Evolutionary conservation across 2,329 filamentous ascomycete species (phyloP).

Genomic region (Aspergillus tubingensis): DNA sequence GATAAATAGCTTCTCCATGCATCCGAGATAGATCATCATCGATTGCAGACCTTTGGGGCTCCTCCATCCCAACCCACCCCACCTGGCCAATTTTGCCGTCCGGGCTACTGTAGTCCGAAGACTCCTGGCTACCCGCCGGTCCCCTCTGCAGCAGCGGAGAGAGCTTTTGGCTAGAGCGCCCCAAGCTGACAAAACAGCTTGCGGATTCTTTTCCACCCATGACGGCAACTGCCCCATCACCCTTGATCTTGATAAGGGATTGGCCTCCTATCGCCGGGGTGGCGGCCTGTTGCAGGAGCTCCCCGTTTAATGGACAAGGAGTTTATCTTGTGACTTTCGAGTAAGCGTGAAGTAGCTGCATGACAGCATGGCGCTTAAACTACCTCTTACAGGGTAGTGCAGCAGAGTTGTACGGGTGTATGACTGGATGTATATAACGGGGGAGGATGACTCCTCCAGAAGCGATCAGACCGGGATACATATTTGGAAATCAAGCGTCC

Average conservation of each 20-base stretch:
- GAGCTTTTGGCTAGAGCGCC: conserved; percentile 16
- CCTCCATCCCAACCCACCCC: conserved; percentile 17
- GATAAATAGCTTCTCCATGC: conserved; percentile 17
- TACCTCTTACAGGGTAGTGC: conserved; percentile 5
- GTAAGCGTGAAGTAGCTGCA: conserved; percentile 5
- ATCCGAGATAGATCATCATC: conserved; percentile 16
- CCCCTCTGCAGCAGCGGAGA: conserved; percentile 3
- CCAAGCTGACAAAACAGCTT: conserved; percentile 22
- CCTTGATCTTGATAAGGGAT: background rate
- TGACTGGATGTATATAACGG: conserved; percentile 6
- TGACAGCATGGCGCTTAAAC: conserved; percentile 3
- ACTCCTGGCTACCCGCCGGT: conserved; percentile 15
- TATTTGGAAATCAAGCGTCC: conserved; percentile 35
- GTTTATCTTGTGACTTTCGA: background rate
- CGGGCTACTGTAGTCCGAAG: conserved; percentile 37
- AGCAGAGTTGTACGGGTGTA: conserved; percentile 1
- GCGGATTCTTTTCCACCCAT: conserved; percentile 10
- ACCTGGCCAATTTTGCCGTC: conserved; percentile 24
- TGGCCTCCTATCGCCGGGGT: background rate
- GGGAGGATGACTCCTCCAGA: conserved; percentile 7
- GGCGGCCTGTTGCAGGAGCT: background rate
- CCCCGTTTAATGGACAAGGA: background rate
- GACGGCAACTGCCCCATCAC: conserved; percentile 15
- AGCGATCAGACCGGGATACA: conserved; percentile 35
- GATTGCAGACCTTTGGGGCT: background rate